These are phyloP conservation scores for Cyclocybe cylindracea DNA, from an alignment of 768 basidiomycete species.

Conservation along the genomic window DNA sequence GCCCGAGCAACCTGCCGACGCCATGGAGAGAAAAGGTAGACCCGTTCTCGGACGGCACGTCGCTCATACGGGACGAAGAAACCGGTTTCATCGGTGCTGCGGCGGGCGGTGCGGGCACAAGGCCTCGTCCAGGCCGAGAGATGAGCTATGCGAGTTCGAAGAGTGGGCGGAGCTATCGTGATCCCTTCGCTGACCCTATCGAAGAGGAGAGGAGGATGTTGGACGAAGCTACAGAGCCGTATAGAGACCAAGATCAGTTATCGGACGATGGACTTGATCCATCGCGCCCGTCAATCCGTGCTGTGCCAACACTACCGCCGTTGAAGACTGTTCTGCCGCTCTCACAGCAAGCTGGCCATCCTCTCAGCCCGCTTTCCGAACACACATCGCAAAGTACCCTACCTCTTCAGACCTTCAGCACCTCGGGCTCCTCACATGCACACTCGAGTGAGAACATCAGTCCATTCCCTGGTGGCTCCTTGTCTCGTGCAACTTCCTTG, in stretches of 20 bases:
- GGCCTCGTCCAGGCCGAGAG: slow-evolving; percentile 32
- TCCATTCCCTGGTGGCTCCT: slow-evolving; percentile 20
- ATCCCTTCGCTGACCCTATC: too few relatives aligned
- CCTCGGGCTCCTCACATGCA: slow-evolving; percentile 27
- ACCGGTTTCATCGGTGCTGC: slow-evolving; percentile 26
- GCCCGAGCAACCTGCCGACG: slow-evolving; percentile 18
- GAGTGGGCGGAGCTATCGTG: too few relatives aligned
- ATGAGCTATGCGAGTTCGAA: slow-evolving; percentile 37
- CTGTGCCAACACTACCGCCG: slow-evolving; percentile 14
- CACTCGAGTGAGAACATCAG: slow-evolving; percentile 28
- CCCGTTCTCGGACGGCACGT: slow-evolving; percentile 48
- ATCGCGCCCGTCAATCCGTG: too few relatives aligned
- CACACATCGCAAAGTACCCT: slow-evolving; percentile 35
- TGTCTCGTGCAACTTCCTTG: slow-evolving; percentile 27
- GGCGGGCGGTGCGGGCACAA: slow-evolving; percentile 10
- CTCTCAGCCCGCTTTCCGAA: slow-evolving; percentile 41
- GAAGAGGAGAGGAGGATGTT: too few relatives aligned
- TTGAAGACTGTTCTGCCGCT: slow-evolving; percentile 34
- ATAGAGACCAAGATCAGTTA: too few relatives aligned
- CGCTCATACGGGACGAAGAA: slow-evolving; percentile 37
- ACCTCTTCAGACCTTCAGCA: slow-evolving; percentile 23
- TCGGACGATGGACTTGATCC: too few relatives aligned
- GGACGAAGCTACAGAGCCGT: too few relatives aligned
- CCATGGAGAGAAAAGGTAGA: slow-evolving; percentile 50
- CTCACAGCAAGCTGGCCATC: slow-evolving; percentile 29